Conservation (phyloP, 306 rosid genomes). For the Potentilla sterilis region DNA sequence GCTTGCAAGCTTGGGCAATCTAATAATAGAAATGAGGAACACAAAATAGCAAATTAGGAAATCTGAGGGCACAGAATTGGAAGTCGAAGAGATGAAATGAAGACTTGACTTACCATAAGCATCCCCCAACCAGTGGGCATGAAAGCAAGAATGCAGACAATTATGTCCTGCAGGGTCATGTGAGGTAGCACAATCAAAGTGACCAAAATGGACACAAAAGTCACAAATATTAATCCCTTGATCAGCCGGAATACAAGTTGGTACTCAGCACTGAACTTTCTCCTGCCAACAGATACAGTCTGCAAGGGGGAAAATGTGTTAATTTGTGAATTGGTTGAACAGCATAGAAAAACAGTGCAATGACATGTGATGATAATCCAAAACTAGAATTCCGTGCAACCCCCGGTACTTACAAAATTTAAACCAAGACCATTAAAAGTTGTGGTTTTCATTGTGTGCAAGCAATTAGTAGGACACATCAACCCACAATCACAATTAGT, state of each 20-base stretch:
- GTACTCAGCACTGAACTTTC: constrained; percentile 81
- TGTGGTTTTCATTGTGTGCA: neutral
- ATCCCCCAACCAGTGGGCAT: constrained; percentile 99
- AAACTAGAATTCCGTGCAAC: neutral
- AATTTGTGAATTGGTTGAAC: neutral
- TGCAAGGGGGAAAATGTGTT: constrained; percentile 29
- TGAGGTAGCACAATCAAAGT: constrained; percentile 80
- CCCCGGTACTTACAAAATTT: neutral
- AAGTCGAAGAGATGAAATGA: neutral
- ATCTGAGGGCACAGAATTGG: neutral
- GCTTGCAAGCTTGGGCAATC: constrained; percentile 91
- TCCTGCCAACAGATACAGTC: constrained; percentile 92
- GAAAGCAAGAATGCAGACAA: constrained; percentile 97
- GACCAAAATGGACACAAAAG: constrained; percentile 75
- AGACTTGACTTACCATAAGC: constrained; percentile 57
- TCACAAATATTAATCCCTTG: constrained; percentile 84
- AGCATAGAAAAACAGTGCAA: neutral
- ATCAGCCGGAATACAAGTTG: constrained; percentile 91
- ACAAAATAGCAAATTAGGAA: neutral
- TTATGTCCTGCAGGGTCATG: constrained; percentile 80
- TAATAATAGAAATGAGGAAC: constrained; percentile 25
- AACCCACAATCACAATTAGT: neutral
- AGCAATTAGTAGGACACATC: neutral
- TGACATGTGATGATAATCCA: neutral
- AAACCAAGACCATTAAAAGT: neutral